Base-by-base conservation (phyloP, 2,329 filamentous ascomycete species). In the Aspergillus aculeatus region DNA sequence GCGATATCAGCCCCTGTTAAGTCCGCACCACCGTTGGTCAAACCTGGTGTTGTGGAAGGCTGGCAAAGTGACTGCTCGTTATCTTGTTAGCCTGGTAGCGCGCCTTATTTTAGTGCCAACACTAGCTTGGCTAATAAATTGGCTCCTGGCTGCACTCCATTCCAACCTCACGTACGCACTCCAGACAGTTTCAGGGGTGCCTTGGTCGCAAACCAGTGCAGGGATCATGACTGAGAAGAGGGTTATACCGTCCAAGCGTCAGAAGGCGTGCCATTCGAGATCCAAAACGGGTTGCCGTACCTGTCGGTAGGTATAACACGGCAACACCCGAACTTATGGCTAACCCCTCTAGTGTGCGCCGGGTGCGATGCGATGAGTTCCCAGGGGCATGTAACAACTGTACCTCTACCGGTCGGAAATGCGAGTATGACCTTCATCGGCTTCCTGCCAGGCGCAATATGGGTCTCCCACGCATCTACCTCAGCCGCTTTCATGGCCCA, bases 291-390 rank as follows among this genome's bases (percentile, higher is more conserved):
- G 53, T 19, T 55, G 53, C 29, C 53, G 53, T 10, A 47, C 53
- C 41, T 55, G 41, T 26, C 41, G 53, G 53, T 55, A 26, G 47
- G 53, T 48, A 21, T 19, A 21, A 6, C 3, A 19, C 14, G 16
- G 14, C 38, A 16, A 7, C 6, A n/a, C 38, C 16, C 38, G 16
- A 6, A 44, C 6, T 19, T n/a, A 10, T 35, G 12, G 6, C 26
- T 32, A 23, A 55, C 16, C 12, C 4, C 32, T 21, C 21, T 9
- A 55, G 53, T 12, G n/a, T 24, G 10, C 53, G 44, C 4, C 53
- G n/a, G 12, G 31, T 55, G 24, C 26, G 47, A 49, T 55, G 53
- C 29, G 53, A 55, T 35, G 41, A 55, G 47, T 16, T 47, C 29
- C 53, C 53, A 2, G 41, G 24, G 1, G 41, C 16, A 14, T 55